Percentiles rank a stretch among this genome's conserved stretches.
Evolutionary conservation across 139 green algal species (phyloP).

Genomic region (Pseudopediastrum boryanum): DNA sequence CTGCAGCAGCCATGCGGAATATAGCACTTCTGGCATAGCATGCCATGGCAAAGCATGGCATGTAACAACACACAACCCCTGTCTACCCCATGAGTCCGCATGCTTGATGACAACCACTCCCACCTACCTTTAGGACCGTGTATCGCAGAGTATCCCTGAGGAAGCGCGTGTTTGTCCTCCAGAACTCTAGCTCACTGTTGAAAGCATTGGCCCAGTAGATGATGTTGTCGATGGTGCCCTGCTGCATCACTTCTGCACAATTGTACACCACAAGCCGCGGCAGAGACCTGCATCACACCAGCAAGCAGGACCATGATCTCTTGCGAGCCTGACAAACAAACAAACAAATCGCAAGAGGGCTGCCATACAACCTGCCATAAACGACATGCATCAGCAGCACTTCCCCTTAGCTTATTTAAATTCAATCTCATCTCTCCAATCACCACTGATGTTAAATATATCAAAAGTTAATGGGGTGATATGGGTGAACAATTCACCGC

Average conservation of each 20-base stretch:
- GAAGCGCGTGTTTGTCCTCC: constrained; percentile 1
- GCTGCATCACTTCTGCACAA: constrained; percentile 13
- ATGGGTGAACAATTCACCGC: too few relatives aligned
- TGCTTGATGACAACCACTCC: too few relatives aligned
- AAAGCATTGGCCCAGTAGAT: constrained; percentile 35
- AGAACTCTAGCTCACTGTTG: constrained; percentile 25
- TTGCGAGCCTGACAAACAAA: not conserved
- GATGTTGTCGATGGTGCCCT: constrained; percentile 10
- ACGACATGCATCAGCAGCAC: too few relatives aligned
- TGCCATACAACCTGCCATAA: not conserved
- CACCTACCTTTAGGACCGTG: constrained; percentile 22
- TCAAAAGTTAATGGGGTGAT: not conserved
- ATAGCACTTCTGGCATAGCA: too few relatives aligned
- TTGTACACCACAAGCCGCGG: constrained; percentile 14
- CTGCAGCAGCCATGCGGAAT: too few relatives aligned
- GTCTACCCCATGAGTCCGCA: too few relatives aligned
- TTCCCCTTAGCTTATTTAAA: too few relatives aligned
- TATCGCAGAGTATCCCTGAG: constrained; percentile 18
- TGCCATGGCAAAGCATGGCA: too few relatives aligned
- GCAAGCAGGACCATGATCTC: not conserved
- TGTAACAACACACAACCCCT: too few relatives aligned
- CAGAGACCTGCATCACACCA: constrained; percentile 12
- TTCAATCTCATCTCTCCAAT: too few relatives aligned
- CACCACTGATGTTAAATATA: not conserved
- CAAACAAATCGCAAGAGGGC: not conserved